Percentiles rank a stretch among this genome's conserved stretches.
phyloP scores from a whole-genome alignment of 148 eudicot species.

The Euryodendron excelsum region DNA sequence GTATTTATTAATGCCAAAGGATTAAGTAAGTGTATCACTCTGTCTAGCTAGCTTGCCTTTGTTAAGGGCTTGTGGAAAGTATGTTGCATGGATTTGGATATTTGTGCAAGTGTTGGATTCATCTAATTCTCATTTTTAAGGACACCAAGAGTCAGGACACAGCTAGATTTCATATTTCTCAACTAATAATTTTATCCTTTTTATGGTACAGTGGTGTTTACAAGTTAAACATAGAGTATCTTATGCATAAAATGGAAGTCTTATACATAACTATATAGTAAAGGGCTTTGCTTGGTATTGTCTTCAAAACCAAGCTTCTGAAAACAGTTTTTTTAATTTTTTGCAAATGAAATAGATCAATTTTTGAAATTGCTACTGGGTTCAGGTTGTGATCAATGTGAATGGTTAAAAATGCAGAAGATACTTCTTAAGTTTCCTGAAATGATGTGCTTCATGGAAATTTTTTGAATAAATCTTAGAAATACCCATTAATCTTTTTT shows the following conservation, averaged over 20 bases:
- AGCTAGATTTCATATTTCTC: no score
- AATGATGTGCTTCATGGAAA: neutral
- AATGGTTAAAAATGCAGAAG: neutral
- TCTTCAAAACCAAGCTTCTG: neutral
- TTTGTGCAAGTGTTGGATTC: no score
- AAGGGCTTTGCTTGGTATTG: neutral
- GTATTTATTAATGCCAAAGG: neutral
- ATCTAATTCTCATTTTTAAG: no score
- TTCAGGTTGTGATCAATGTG: neutral
- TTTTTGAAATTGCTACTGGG: neutral
- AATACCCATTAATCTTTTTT: neutral
- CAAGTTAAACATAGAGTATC: no score
- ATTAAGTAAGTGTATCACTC: neutral
- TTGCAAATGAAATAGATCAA: neutral
- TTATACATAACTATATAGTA: no score
- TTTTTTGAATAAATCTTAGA: neutral
- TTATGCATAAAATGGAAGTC: no score
- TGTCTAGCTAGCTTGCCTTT: constrained; percentile 8
- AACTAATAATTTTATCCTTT: no score
- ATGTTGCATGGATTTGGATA: no score
- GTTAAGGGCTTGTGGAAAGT: neutral
- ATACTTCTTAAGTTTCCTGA: neutral
- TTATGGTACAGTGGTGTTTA: no score
- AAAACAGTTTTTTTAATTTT: neutral
- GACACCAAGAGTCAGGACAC: no score